Conservation (phyloP, 352 stramenopile genomes). For the Phytophthora pinifolia region DNA sequence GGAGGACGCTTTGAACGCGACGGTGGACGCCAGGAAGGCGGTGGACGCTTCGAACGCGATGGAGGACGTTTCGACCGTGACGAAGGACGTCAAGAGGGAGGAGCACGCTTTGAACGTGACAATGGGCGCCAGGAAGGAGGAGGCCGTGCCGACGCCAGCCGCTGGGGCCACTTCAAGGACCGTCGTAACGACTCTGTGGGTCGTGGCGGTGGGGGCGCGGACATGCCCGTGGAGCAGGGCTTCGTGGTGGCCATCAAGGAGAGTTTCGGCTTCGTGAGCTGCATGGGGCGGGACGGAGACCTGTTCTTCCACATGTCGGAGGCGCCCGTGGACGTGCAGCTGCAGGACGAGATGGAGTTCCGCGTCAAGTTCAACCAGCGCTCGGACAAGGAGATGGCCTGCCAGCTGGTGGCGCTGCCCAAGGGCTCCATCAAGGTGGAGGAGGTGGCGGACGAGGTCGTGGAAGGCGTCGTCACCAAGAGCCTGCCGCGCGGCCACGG, state of each 20-base stretch:
- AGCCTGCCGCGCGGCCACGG: constrained; percentile 43
- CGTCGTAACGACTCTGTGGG: constrained; percentile 10
- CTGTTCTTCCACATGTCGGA: constrained; percentile 86
- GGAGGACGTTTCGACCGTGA: constrained; percentile 1
- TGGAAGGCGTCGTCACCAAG: constrained; percentile 68
- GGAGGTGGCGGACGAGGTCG: constrained; percentile 53
- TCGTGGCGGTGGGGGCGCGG: constrained; percentile 12
- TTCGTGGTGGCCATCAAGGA: constrained; percentile 54
- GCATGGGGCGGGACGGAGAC: constrained; percentile 65
- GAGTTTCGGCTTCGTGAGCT: constrained; percentile 62
- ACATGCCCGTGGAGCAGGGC: constrained; percentile 37
- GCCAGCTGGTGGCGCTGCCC: constrained; percentile 59
- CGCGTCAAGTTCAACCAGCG: constrained; percentile 73
- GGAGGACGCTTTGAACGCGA: constrained; percentile 19
- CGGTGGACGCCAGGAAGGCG: constrained; percentile 6
- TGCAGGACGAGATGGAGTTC: constrained; percentile 79
- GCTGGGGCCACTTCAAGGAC: constrained; percentile 26
- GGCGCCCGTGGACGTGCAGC: constrained; percentile 60
- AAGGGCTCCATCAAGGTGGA: constrained; percentile 80
- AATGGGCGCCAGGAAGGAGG: constrained; percentile 9
- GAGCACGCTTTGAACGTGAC: constrained; percentile 15
- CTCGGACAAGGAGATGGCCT: constrained; percentile 71
- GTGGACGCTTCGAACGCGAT: not conserved
- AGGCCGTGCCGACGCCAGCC: constrained; percentile 19
- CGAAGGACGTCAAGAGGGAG: not conserved